phyloP scores from a whole-genome alignment of 306 rosid genomes.

The Hylodesmum podocarpum region DNA sequence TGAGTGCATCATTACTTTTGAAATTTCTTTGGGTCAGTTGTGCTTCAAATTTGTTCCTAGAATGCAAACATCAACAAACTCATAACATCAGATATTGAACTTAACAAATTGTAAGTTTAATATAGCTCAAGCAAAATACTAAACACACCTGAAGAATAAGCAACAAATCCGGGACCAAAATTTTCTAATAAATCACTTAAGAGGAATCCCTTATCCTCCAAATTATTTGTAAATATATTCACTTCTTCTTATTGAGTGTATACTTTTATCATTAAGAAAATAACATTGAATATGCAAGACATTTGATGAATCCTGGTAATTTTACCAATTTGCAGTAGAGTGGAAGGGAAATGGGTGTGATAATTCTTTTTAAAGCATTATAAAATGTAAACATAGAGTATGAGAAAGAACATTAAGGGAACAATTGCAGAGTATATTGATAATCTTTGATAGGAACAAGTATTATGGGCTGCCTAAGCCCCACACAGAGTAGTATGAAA shows the following conservation, averaged over 20 bases:
- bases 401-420: neutral
- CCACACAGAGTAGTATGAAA: too few relatives aligned
- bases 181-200: neutral
- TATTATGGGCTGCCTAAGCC: too few relatives aligned
- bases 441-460: too few relatives aligned
- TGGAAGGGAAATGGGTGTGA: neutral
- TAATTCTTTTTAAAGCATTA: neutral
- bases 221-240: neutral
- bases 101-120: slow-evolving; percentile 9
- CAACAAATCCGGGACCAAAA: neutral
- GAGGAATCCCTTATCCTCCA: neutral
- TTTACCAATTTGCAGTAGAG: neutral
- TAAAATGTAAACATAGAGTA: neutral
- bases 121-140: slow-evolving; percentile 16
- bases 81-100: slow-evolving; percentile 13
- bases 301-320: neutral
- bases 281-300: neutral
- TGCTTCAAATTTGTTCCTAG: slow-evolving; percentile 51
- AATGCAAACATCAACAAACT: slow-evolving; percentile 24
- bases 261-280: neutral
- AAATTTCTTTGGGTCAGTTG: slow-evolving; percentile 48
- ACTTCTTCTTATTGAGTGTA: neutral
- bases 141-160: neutral
- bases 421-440: neutral
- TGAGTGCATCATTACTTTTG: slow-evolving; percentile 44